Evolutionary conservation across 208 protist genomes (phyloP).

Genomic region (Hexamita inflata): DNA sequence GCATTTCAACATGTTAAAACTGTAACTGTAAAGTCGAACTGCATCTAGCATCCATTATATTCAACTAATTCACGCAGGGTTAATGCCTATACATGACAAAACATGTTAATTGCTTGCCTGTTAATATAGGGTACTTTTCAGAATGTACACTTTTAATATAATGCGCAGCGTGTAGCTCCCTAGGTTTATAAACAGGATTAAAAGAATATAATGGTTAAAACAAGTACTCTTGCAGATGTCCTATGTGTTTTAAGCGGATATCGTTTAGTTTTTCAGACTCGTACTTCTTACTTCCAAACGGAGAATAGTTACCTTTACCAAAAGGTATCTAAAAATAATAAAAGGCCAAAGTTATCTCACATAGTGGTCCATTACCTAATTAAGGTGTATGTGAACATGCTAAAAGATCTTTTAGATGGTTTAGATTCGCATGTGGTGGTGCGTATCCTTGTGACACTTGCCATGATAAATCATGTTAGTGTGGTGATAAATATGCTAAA

Average conservation of each 20-base stretch:
- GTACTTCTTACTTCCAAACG: not conserved
- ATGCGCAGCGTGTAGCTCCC: too few species aligned
- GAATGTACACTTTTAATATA: too few species aligned
- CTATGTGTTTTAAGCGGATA: conserved; percentile 3
- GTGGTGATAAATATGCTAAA: not conserved
- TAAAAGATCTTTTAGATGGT: not conserved
- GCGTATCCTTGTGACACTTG: conserved; percentile 15
- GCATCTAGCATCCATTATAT: too few species aligned
- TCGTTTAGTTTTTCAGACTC: not conserved
- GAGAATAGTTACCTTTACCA: not conserved
- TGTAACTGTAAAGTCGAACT: too few species aligned
- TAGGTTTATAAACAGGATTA: too few species aligned
- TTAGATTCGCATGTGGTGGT: conserved; percentile 6
- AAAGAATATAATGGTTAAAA: too few species aligned
- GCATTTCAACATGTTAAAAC: too few species aligned
- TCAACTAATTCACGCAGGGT: too few species aligned
- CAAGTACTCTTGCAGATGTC: too few species aligned
- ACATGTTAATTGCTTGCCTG: too few species aligned
- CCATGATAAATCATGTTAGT: not conserved
- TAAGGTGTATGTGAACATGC: not conserved
- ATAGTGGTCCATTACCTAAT: not conserved
- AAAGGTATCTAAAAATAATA: not conserved
- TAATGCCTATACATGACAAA: too few species aligned
- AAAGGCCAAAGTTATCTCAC: not conserved
- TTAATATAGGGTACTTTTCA: too few species aligned